Conservation (phyloP, 495 filamentous ascomycete species). For the Aspergillus egyptiacus region DNA sequence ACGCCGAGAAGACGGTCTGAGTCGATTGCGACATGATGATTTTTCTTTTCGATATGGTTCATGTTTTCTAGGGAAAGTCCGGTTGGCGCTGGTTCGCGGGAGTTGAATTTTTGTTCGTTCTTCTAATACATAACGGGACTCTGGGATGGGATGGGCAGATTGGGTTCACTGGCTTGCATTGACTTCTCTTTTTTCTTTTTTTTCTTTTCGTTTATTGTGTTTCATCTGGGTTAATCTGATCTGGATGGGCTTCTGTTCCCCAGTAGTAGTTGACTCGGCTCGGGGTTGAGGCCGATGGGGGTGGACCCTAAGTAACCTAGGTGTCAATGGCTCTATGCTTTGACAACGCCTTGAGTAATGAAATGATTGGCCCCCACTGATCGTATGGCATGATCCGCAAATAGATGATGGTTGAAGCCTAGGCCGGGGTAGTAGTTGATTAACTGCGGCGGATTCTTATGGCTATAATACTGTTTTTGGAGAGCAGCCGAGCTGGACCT, state of each 20-base stretch:
- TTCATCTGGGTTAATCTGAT: slow-evolving; percentile 10
- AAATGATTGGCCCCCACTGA: background rate
- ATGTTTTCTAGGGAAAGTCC: too few species aligned
- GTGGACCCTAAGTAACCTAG: too few species aligned
- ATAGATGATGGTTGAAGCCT: background rate
- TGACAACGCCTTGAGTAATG: background rate
- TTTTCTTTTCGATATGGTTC: slow-evolving; percentile 13
- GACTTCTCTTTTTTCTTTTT: background rate
- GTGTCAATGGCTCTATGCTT: background rate
- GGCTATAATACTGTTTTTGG: too few species aligned
- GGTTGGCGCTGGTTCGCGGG: slow-evolving; percentile 13
- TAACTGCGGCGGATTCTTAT: too few species aligned
- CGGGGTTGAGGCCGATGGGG: slow-evolving; percentile 3
- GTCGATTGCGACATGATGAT: slow-evolving; percentile 12
- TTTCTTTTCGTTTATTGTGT: slow-evolving; percentile 10
- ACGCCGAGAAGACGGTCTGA: slow-evolving; percentile 2
- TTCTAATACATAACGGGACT: slow-evolving; percentile 3
- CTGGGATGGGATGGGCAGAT: slow-evolving; percentile 4
- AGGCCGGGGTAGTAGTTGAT: too few species aligned
- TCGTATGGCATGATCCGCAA: background rate
- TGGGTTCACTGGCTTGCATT: slow-evolving; percentile 3
- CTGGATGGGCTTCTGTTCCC: too few species aligned
- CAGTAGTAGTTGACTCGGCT: too few species aligned
- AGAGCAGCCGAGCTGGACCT: slow-evolving; percentile 16
- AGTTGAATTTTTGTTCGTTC: slow-evolving; percentile 6